Evolutionary conservation across 129 eudicot genomes (phyloP), one percentile per base, ranked within the genome.

Genomic region (Tagetes patula): DNA sequence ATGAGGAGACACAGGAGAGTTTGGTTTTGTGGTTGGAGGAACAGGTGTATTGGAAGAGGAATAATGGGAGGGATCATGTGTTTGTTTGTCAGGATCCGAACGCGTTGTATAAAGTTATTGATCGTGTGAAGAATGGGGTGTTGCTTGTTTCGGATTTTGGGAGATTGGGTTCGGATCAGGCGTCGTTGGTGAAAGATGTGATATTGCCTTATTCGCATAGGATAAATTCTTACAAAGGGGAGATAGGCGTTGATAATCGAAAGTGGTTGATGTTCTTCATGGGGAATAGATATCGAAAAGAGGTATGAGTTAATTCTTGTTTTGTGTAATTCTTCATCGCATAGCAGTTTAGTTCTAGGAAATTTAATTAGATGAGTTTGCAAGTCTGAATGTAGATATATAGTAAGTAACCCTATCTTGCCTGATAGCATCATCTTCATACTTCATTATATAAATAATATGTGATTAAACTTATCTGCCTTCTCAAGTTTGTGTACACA

Each of bases 1-100:
- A 87, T 80, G 95, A 87, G 83, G 88, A 79, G 67, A 94, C 79
- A 77, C 98, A 94, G 81, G 96, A 87, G 81, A 53, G 39, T 48
- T 81, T 94, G 87, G 72, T 94, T 67, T 81, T 45, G 52, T 94
- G 96, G 98, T 80, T 94, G 88, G 98, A 94, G 74, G 78, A 83
- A 65, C 96, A 90, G 75, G 71, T 65, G 37, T 88, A 87, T 33
- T 94, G 96, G 96, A 86, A 88, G 87, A 90, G 96, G 86, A 94
- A 94, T 54, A 87, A 87, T 80, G 98, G 98, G 70, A 61, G 96
- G 96, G 98, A 94, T 79, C 98, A 94, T 86, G 96, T 94, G 58
- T 86, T 90, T 75, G 76, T 94, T 50, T 90, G 96, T 77, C 97
- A 90, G 74, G 98, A 94, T 86, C 98, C 98, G 1, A 94, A 94